Evolutionary conservation across 2,329 filamentous ascomycete species (phyloP).

Genomic region (Sclerotinia nivalis): DNA sequence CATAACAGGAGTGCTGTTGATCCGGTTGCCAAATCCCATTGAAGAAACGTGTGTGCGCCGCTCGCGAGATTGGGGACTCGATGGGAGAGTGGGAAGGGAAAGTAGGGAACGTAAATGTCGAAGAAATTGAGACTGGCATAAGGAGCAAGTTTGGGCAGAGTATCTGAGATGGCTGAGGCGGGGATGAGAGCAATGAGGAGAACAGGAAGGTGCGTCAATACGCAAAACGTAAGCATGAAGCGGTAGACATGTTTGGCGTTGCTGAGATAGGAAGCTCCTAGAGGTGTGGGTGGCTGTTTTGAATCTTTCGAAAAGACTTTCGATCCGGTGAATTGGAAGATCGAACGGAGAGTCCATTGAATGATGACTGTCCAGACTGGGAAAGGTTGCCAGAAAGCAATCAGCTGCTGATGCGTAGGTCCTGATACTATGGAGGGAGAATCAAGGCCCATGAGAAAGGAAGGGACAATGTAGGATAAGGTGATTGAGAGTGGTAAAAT

Average conservation of each 20-base stretch:
- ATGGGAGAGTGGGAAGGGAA: slow-evolving; percentile 39
- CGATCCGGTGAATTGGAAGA: slow-evolving; percentile 26
- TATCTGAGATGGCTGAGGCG: slow-evolving; percentile 42
- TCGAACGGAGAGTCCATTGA: slow-evolving; percentile 38
- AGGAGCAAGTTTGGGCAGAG: slow-evolving; percentile 40
- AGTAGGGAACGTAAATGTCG: slow-evolving; percentile 44
- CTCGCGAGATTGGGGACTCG: slow-evolving; percentile 35
- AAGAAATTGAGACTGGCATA: slow-evolving; percentile 42
- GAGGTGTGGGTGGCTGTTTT: slow-evolving; percentile 34
- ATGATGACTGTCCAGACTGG: slow-evolving; percentile 49
- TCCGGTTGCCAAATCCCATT: slow-evolving; percentile 52
- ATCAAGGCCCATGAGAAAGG: slow-evolving; percentile 47
- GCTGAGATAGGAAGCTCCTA: slow-evolving; percentile 32
- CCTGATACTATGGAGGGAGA: slow-evolving; percentile 44
- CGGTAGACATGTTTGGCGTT: slow-evolving; percentile 33
- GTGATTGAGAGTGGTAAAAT: slow-evolving; percentile 46
- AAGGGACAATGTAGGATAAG: slow-evolving; percentile 49
- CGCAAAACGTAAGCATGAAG: slow-evolving; percentile 45
- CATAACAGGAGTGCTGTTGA: slow-evolving; percentile 48
- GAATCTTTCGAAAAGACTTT: slow-evolving; percentile 26
- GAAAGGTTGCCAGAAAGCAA: slow-evolving; percentile 54
- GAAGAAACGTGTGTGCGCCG: slow-evolving; percentile 49
- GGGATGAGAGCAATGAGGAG: slow-evolving; percentile 47
- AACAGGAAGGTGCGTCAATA: slow-evolving; percentile 45
- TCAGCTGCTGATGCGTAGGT: slow-evolving; percentile 49